Evolutionary conservation across 306 rosid species (phyloP).

Genomic region (Corylus americana): DNA sequence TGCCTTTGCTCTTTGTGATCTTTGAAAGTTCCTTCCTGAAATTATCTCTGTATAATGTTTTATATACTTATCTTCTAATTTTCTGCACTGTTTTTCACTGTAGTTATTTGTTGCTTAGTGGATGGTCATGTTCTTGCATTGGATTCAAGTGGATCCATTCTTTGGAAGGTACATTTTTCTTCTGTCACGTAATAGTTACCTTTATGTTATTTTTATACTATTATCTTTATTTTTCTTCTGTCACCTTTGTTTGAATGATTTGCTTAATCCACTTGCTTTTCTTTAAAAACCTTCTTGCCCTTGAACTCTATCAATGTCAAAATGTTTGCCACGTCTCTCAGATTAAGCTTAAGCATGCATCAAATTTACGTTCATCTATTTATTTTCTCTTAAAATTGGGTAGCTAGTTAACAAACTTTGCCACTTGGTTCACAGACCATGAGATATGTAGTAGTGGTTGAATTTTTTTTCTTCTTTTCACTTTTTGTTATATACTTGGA

Average conservation of each 20-base stretch:
- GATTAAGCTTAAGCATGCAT: not conserved
- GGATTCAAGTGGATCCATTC: conserved; percentile 63
- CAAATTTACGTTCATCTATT: not conserved
- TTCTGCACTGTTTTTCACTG: conserved; percentile 20
- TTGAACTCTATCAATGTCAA: not conserved
- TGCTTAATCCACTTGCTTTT: not conserved
- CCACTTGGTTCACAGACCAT: not conserved
- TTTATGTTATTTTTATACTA: not conserved
- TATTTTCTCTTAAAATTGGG: not conserved
- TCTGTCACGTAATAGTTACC: conserved; percentile 7
- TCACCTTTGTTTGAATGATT: not conserved
- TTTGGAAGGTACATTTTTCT: conserved; percentile 69
- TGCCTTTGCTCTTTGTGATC: conserved; percentile 16
- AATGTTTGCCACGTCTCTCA: not conserved
- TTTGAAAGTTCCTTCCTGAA: conserved; percentile 8
- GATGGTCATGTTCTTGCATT: conserved; percentile 80
- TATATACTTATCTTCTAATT: not conserved
- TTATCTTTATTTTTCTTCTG: not conserved
- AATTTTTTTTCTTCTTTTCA: no score
- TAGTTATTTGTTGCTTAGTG: conserved; percentile 88
- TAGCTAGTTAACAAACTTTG: not conserved
- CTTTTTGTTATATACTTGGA: not conserved
- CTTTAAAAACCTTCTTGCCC: not conserved
- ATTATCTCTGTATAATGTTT: conserved; percentile 5
- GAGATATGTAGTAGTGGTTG: not conserved